Evolutionary conservation across 2,329 filamentous ascomycete species (phyloP).

Genomic region (Trichoderma breve): DNA sequence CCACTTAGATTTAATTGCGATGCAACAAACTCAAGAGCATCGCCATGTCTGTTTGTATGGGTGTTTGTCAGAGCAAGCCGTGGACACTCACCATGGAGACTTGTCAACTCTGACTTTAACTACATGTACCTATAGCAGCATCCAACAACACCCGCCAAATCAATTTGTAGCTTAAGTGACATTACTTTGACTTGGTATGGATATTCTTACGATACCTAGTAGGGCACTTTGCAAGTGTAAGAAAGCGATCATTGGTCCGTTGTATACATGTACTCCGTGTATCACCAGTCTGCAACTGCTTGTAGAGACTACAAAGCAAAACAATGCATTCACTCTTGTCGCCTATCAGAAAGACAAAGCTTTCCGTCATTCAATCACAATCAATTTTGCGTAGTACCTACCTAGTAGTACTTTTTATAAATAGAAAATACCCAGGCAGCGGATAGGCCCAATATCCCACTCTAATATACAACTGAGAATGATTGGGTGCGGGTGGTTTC

Average conservation of each 20-base stretch:
- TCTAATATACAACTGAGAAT: neutral
- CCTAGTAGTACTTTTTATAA: neutral
- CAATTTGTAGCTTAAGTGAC: neutral
- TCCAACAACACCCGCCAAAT: fast-evolving
- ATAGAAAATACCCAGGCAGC: neutral
- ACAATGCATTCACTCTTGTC: neutral
- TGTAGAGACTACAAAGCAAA: neutral
- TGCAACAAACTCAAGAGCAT: neutral
- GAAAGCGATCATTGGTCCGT: neutral
- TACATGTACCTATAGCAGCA: neutral
- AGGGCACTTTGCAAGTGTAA: neutral
- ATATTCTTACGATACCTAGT: neutral
- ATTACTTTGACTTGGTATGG: no score
- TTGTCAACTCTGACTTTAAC: no score
- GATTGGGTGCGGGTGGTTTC: neutral
- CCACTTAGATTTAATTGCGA: neutral
- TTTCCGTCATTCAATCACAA: neutral
- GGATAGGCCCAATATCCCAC: neutral
- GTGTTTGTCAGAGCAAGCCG: no score
- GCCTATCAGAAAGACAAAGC: neutral
- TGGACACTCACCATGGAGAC: no score
- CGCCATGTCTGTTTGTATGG: no score
- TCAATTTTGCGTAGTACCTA: neutral
- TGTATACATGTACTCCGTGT: neutral
- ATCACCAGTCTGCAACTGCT: neutral